Evolutionary conservation across 2,329 filamentous ascomycete genomes (phyloP), one percentile per base, ranked within the genome.

Genomic region (Alternaria solani): DNA sequence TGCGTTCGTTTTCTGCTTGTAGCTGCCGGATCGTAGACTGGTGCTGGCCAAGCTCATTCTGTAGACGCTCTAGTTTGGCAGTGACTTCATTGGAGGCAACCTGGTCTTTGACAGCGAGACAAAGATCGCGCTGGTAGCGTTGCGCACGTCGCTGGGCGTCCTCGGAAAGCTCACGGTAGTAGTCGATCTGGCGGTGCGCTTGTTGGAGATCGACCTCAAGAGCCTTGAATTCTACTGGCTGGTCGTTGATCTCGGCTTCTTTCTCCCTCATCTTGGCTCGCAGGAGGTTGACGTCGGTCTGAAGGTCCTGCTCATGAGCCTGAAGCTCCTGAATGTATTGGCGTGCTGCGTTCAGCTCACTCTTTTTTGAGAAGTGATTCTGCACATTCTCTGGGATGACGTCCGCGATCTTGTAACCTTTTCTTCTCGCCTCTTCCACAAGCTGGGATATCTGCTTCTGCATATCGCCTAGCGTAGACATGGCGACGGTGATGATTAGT

Each of bases 121-220:
- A n/a, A 7, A 67, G 46, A 36, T 61, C 63, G 6, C 46, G 47
- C 25, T 65, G 61, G 25, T 67, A 66, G 12, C 63, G 66, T 30
- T 64, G 52, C 4, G 61, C 60, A 26, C 65, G 68, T 6, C 60
- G 20, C 2, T 18, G 23, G 4, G 62, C 48, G 18, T 64, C 48
- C 5, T 66, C 53, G 2, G 51, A 42, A 26, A 63, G 55, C 9
- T 49, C 38, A 16, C 68, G 64, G 38, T 69, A 61, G 16, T 61
- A 60, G 1, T 59, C 51, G 20, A 67, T 56, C 7, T 55, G 57
- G 34, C 47, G 64, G 8, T 54, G 49, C 7, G 64, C 61, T 25
- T 67, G 67, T 20, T 63, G 60, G 9, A 71, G 59, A 28, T 72
- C 69, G n/a, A 68, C 51, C 43, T 61, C 42, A 12, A 66, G 51